These are phyloP conservation scores for Russula sp. DNA, from an alignment of 768 basidiomycete species.

Conservation along the genomic window DNA sequence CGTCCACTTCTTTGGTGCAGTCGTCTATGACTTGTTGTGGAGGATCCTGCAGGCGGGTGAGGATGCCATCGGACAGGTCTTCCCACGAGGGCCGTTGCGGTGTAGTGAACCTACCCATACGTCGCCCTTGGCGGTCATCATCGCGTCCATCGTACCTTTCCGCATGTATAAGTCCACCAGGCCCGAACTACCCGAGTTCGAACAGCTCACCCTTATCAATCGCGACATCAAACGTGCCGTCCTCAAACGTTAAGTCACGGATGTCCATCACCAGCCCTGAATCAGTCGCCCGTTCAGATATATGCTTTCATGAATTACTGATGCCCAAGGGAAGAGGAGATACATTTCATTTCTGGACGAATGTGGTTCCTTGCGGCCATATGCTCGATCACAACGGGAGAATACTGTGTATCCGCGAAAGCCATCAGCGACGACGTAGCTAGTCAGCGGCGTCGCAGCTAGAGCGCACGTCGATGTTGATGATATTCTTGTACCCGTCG, in stretches of 20 bases:
- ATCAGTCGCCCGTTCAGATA: not conserved
- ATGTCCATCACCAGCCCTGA: constrained; percentile 85
- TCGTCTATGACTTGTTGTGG: constrained; percentile 60
- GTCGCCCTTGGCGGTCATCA: constrained; percentile 78
- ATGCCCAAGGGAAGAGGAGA: constrained; percentile 17
- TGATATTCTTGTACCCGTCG: constrained; percentile 73
- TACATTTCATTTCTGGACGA: constrained; percentile 69
- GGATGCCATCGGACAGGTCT: not conserved
- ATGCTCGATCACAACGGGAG: constrained; percentile 61
- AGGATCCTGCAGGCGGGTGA: constrained; percentile 48
- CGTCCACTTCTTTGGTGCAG: constrained; percentile 70
- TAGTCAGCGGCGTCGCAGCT: not conserved
- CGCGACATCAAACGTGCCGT: constrained; percentile 63
- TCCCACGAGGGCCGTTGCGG: not conserved
- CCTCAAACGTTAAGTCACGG: constrained; percentile 53
- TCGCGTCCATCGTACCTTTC: constrained; percentile 78
- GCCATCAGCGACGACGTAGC: not conserved
- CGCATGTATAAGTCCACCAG: not conserved
- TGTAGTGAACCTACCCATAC: constrained; percentile 51
- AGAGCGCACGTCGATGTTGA: constrained; percentile 64
- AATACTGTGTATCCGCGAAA: constrained; percentile 45
- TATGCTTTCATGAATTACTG: not conserved
- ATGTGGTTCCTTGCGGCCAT: constrained; percentile 52
- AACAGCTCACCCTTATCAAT: constrained; percentile 64
- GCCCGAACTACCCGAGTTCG: too few species aligned